Conservation (phyloP, 352 stramenopile genomes). For the Phytophthora quininea region DNA sequence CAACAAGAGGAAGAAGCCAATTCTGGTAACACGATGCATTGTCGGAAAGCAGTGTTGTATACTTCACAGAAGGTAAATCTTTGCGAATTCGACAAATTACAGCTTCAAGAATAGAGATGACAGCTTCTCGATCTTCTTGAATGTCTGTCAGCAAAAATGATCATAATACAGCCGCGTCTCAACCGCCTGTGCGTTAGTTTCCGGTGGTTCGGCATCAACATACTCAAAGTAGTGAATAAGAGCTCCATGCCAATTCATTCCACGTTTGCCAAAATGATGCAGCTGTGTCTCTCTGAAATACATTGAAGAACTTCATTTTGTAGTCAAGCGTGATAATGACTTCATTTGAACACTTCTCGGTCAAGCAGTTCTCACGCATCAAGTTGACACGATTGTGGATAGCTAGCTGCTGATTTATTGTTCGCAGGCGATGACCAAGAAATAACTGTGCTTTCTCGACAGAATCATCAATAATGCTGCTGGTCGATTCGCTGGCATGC, state of each 20-base stretch:
- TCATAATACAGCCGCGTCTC: conserved; percentile 31
- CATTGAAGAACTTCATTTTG: not conserved
- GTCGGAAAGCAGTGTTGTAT: conserved; percentile 30
- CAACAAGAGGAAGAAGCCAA: conserved; percentile 12
- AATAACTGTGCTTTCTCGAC: not conserved
- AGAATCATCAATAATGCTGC: not conserved
- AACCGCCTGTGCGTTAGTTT: not conserved
- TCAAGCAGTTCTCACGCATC: not conserved
- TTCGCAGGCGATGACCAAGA: not conserved
- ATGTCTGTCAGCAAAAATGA: conserved; percentile 24
- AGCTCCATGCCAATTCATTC: conserved; percentile 36
- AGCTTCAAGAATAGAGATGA: not conserved
- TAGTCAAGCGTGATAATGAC: not conserved
- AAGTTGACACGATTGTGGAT: not conserved
- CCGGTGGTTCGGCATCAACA: not conserved
- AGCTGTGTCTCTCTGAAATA: not conserved
- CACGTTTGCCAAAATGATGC: not conserved
- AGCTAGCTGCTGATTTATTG: not conserved
- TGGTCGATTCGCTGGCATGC: not conserved
- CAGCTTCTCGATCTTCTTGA: not conserved
- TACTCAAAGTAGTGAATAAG: conserved; percentile 26
- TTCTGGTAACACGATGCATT: conserved; percentile 44
- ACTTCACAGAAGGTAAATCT: conserved; percentile 23
- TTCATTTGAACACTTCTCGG: not conserved
- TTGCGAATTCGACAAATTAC: conserved; percentile 7